These are phyloP conservation scores for Apiotrichum gracile DNA, from an alignment of 1,284 basidiomycete genomes.

Conservation along the genomic window DNA sequence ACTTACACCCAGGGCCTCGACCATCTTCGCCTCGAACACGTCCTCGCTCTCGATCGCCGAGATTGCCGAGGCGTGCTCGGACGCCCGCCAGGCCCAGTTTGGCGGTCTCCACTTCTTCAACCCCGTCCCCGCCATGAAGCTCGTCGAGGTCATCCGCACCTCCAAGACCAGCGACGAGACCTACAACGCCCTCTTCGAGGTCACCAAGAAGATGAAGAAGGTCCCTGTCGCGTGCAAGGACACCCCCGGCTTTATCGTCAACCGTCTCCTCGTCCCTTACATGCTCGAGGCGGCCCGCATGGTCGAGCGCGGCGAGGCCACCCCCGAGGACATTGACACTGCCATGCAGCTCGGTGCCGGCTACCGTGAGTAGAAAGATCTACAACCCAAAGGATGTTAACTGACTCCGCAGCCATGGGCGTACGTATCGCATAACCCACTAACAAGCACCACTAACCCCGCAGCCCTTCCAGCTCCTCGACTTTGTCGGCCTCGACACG, in stretches of 20 bases:
- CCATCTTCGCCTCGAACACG: slow-evolving; percentile 56
- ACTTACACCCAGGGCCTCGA: slow-evolving; percentile 16
- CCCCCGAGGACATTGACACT: slow-evolving; percentile 54
- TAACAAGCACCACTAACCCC: not conserved
- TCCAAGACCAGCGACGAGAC: slow-evolving; percentile 50
- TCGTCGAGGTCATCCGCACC: slow-evolving; percentile 55
- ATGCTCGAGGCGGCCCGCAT: slow-evolving; percentile 55
- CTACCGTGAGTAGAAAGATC: slow-evolving; percentile 42
- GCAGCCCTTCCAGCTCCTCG: slow-evolving; percentile 55
- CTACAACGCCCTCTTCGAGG: slow-evolving; percentile 48
- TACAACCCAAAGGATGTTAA: too few species aligned
- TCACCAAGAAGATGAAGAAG: slow-evolving; percentile 53
- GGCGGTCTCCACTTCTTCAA: slow-evolving; percentile 56
- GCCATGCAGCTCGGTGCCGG: slow-evolving; percentile 59
- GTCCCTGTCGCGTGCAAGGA: slow-evolving; percentile 54
- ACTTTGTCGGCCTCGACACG: slow-evolving; percentile 53
- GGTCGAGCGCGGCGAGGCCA: slow-evolving; percentile 56
- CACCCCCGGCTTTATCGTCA: slow-evolving; percentile 55
- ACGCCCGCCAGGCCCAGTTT: slow-evolving; percentile 47
- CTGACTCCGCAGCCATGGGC: slow-evolving; percentile 31
- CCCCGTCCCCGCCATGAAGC: slow-evolving; percentile 54
- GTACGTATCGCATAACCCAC: slow-evolving; percentile 27
- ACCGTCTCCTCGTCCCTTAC: slow-evolving; percentile 53
- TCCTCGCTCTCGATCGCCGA: slow-evolving; percentile 52
- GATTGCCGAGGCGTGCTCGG: slow-evolving; percentile 48